Evolutionary conservation across 768 basidiomycete genomes (phyloP).

Genomic region (Lactarius trivialis): DNA sequence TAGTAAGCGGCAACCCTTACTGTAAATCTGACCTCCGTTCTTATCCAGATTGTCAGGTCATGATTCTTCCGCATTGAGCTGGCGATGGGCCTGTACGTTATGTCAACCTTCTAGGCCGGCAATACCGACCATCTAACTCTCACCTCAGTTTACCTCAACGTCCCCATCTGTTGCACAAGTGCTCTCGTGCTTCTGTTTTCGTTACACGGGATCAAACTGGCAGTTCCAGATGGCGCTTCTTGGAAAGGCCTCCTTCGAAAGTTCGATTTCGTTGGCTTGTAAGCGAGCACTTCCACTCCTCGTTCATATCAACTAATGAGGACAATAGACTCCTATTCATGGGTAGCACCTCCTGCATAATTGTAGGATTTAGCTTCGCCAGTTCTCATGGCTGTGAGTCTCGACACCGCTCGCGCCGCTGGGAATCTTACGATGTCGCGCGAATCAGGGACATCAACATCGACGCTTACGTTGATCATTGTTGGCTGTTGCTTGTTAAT

Average conservation of each 20-base stretch:
- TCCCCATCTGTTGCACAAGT: constrained; percentile 64
- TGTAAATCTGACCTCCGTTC: background rate
- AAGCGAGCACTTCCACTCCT: constrained; percentile 32
- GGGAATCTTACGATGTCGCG: background rate
- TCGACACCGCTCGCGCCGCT: background rate
- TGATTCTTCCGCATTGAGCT: constrained; percentile 38
- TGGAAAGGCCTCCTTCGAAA: constrained; percentile 47
- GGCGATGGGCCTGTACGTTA: constrained; percentile 83
- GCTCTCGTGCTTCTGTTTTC: constrained; percentile 50
- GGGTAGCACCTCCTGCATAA: constrained; percentile 62
- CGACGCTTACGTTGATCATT: constrained; percentile 54
- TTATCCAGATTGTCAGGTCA: constrained; percentile 14
- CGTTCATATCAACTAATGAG: constrained; percentile 21
- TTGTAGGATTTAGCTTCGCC: constrained; percentile 77
- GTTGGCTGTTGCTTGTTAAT: constrained; percentile 50
- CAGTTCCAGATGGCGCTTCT: constrained; percentile 41
- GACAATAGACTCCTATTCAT: constrained; percentile 60
- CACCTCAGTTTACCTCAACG: constrained; percentile 71
- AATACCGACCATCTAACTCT: constrained; percentile 20
- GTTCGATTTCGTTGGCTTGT: constrained; percentile 80
- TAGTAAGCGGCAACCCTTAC: constrained; percentile 37
- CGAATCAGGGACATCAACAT: constrained; percentile 52
- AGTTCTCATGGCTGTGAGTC: constrained; percentile 60
- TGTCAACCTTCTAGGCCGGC: constrained; percentile 11
- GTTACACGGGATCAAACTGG: constrained; percentile 51